Evolutionary conservation across 352 stramenopile species (phyloP).

Genomic region (Phytophthora pisi): DNA sequence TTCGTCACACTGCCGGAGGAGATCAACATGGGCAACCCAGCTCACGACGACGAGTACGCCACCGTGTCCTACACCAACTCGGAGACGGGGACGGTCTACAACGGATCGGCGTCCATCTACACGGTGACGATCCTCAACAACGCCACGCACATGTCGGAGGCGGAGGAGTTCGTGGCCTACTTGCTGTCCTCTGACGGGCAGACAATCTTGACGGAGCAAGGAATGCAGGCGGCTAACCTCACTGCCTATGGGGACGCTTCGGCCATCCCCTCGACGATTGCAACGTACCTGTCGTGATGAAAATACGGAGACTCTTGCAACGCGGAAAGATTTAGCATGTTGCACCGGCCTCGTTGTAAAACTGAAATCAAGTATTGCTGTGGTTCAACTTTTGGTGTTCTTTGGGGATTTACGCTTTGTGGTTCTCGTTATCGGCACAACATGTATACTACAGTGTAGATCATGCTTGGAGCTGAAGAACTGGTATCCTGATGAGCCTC

Average conservation of each 20-base stretch:
- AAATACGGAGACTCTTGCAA: not conserved
- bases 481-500: not conserved
- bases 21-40: constrained; percentile 37
- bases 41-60: constrained; percentile 35
- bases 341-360: not conserved
- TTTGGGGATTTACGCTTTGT: not conserved
- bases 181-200: constrained; percentile 37
- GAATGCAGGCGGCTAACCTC: constrained; percentile 36
- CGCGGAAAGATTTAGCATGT: not conserved
- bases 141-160: constrained; percentile 37
- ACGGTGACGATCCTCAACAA: constrained; percentile 41
- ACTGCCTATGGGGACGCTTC: constrained; percentile 37
- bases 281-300: constrained; percentile 33
- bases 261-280: constrained; percentile 22
- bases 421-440: too few species aligned
- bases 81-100: constrained; percentile 37
- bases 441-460: too few species aligned
- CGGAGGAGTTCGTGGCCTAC: constrained; percentile 37
- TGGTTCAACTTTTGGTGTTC: not conserved
- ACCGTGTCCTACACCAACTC: constrained; percentile 43
- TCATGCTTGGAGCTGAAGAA: too few species aligned
- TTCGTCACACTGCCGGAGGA: constrained; percentile 38
- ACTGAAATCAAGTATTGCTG: constrained; percentile 3
- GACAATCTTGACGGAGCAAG: constrained; percentile 29
- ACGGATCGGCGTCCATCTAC: constrained; percentile 43